phyloP scores from a whole-genome alignment of 2,329 filamentous ascomycete species.

The Didymella segeticola region DNA sequence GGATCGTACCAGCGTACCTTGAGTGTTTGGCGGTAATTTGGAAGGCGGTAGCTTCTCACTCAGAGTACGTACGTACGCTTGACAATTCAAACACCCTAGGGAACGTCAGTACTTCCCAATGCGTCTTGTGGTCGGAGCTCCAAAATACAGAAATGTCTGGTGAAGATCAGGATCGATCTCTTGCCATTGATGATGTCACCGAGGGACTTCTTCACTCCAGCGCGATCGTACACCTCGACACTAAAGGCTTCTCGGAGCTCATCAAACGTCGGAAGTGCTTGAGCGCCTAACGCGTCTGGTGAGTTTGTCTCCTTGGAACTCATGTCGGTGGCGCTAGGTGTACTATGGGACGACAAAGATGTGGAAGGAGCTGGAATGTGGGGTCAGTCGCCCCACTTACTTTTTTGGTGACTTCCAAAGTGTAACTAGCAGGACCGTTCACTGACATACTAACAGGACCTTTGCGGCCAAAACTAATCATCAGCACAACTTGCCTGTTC shows the following conservation, averaged over 20 bases:
- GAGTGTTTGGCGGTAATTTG: constrained; percentile 25
- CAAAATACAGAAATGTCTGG: constrained; percentile 29
- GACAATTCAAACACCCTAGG: constrained; percentile 35
- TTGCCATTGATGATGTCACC: constrained; percentile 25
- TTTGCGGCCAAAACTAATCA: too few species aligned
- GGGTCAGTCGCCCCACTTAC: too few species aligned
- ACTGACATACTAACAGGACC: too few species aligned
- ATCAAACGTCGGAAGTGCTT: neutral
- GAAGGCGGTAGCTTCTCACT: constrained; percentile 28
- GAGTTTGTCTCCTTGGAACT: neutral
- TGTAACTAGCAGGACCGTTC: too few species aligned
- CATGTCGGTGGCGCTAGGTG: neutral
- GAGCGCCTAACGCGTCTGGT: neutral
- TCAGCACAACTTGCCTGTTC: too few species aligned
- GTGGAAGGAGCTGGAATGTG: too few species aligned
- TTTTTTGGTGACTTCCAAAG: too few species aligned
- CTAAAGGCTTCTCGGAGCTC: constrained; percentile 23
- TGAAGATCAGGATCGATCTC: constrained; percentile 28
- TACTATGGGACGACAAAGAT: too few species aligned
- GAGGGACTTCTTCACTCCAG: constrained; percentile 20
- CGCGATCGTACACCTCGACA: constrained; percentile 27
- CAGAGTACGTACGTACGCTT: constrained; percentile 30
- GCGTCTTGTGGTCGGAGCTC: neutral
- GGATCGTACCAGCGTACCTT: constrained; percentile 16
- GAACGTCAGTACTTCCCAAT: neutral